Percentiles rank a stretch among this genome's conserved stretches.
phyloP scores from a whole-genome alignment of 1,284 basidiomycete genomes.

The Sanghuangporus weigelae region DNA sequence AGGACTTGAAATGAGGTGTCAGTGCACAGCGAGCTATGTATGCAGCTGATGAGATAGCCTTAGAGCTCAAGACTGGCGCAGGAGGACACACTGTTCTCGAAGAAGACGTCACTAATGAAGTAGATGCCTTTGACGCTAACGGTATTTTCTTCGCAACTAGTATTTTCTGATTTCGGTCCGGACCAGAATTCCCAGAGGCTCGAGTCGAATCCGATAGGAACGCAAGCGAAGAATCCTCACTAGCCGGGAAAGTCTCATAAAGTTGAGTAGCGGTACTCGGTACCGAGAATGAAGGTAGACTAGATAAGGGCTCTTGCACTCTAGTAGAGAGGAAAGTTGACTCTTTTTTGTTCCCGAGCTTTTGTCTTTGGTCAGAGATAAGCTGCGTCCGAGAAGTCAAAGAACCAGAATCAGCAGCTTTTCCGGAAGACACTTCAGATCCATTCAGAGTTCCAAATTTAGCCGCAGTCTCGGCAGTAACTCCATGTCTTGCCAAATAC shows the following conservation, averaged over 20 bases:
- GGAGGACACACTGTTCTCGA: not conserved
- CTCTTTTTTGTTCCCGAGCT: not conserved
- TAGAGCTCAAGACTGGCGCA: not conserved
- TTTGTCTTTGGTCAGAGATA: not conserved
- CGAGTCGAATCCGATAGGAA: not conserved
- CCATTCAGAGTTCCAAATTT: not conserved
- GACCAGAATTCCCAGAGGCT: not conserved
- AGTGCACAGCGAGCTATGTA: constrained; percentile 11
- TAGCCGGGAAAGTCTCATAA: not conserved
- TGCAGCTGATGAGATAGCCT: not conserved
- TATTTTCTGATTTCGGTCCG: not conserved
- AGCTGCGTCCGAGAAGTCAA: not conserved
- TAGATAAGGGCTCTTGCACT: not conserved
- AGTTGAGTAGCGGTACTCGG: constrained; percentile 13
- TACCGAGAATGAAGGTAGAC: constrained; percentile 9
- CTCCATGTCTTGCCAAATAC: not conserved
- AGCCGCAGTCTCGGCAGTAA: not conserved
- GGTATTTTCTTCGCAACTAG: not conserved
- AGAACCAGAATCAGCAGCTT: not conserved
- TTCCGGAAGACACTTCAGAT: not conserved
- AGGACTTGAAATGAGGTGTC: constrained; percentile 1
- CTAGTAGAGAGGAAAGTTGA: not conserved
- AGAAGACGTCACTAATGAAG: not conserved
- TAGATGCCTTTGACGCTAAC: not conserved
- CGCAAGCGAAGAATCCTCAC: not conserved